These are phyloP conservation scores for Zarea fungicola DNA, from an alignment of 2,329 filamentous ascomycete species.

Conservation along the genomic window DNA sequence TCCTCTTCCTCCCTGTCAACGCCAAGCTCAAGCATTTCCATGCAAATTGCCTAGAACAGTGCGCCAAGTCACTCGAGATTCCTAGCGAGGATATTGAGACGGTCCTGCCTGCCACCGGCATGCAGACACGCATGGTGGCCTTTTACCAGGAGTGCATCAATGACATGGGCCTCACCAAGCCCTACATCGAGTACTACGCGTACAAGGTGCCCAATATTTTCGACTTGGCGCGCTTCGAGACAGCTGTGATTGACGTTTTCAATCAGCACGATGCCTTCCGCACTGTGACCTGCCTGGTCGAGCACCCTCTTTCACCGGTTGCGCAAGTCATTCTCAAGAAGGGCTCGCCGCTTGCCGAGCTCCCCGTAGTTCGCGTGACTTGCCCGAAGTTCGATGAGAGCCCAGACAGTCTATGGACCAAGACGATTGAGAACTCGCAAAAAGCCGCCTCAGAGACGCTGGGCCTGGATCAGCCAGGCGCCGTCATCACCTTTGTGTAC, in stretches of 20 bases:
- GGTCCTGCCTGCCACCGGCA: slow-evolving; percentile 10
- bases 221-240: slow-evolving; percentile 13
- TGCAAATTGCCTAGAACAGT: slow-evolving; percentile 6
- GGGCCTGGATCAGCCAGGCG: slow-evolving; percentile 4
- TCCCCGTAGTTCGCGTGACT: slow-evolving; percentile 7
- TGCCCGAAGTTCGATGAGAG: slow-evolving; percentile 10
- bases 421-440: slow-evolving; percentile 9
- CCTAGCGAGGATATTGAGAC: slow-evolving; percentile 10
- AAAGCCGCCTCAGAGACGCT: slow-evolving; percentile 11
- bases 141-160: slow-evolving; percentile 11
- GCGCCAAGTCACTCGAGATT: slow-evolving; percentile 5
- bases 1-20: slow-evolving; percentile 1
- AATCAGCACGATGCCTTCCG: slow-evolving; percentile 14
- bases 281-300: slow-evolving; percentile 11
- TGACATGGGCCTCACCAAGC: slow-evolving; percentile 7
- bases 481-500: slow-evolving; percentile 11
- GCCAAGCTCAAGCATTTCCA: slow-evolving; percentile 14
- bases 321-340: slow-evolving; percentile 12
- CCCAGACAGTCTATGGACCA: slow-evolving; percentile 9
- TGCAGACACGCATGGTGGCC: slow-evolving; percentile 13
- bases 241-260: slow-evolving; percentile 12
- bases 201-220: slow-evolving; percentile 13
- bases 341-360: neutral
- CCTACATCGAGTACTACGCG: slow-evolving; percentile 13
- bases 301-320: slow-evolving; percentile 15